These are phyloP conservation scores for Saccharomycopsis sp. DNA, from an alignment of 805 yeast genomes.

Conservation along the genomic window DNA sequence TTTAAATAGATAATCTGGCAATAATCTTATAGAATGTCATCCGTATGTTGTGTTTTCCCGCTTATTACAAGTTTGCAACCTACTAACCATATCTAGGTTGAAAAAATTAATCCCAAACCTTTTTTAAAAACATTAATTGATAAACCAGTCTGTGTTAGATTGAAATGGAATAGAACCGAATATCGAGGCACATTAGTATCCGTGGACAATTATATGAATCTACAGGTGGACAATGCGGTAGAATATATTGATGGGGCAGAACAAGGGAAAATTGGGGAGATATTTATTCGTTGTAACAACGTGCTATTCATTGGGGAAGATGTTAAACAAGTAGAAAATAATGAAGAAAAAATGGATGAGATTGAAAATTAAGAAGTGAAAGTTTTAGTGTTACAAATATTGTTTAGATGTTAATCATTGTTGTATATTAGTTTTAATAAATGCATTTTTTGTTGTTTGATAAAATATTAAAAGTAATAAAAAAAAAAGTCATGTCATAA, in stretches of 20 bases:
- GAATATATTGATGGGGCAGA: conserved; percentile 39
- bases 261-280: conserved; percentile 55
- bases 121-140: conserved; percentile 69
- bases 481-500: too few relatives aligned
- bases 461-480: too few relatives aligned
- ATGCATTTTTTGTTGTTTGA: neutral
- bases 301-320: conserved; percentile 62
- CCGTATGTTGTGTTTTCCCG: neutral
- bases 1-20: too few relatives aligned
- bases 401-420: too few relatives aligned
- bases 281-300: conserved; percentile 85
- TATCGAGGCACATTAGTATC: conserved; percentile 71
- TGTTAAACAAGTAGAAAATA: neutral
- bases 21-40: too few relatives aligned
- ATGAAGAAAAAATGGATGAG: conserved; percentile 2
- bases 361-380: neutral
- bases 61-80: neutral
- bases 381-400: neutral
- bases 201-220: conserved; percentile 87
- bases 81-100: neutral
- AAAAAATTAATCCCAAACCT: conserved; percentile 69
- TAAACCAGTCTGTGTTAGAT: conserved; percentile 58
- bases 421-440: too few relatives aligned
- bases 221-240: conserved; percentile 57
- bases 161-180: conserved; percentile 87